Base-by-base conservation (phyloP, 1,139 yeast genomes). In the Groenewaldozyma sp. region DNA sequence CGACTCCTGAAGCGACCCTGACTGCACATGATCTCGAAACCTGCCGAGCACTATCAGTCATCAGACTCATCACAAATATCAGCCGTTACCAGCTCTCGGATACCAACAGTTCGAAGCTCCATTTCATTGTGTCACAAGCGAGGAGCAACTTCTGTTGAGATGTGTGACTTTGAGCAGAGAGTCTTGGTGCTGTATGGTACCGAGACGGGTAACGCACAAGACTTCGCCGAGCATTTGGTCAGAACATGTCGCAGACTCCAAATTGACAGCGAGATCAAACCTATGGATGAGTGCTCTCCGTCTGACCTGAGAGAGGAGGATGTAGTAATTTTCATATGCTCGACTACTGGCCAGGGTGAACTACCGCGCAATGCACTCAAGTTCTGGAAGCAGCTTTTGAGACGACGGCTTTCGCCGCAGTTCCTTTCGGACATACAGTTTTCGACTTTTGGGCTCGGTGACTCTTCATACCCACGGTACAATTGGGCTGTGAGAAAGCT, bases 261-360 rank as follows among this genome's bases (percentile, higher is more conserved):
- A 49, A 68, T 79, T 45, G 62, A 66, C 2, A 75, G 82, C 6
- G 34, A 26, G 3, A 53, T 54, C 17, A 24, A 29, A 20, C 57
- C 82, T 0, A 60, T 86, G 52, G 93, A 87, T 50, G 80, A 75
- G 33, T 78, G 74, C 51, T 75, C 77, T 20, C 60, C 73, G 20
- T 47, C 42, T 4, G 47, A 29, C 13, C 22, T 58, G 4, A 38
- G 36, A 7, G 19, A 36, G 10, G 42, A 42, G 20, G 4, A n/a
- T 6, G 16, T 42, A 21, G 65, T 86, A 34, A 68, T 88, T 3
- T 65, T 88, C 1, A 57, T 91, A 4, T 82, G 94, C 54, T 79
- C 96, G 1, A 91, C 99, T 0, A 82, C 95, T 0, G 98, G 97
- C 3, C 97, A 91, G 59, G 99, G 99, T 14, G 96, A 82, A 48